Base-by-base conservation (phyloP, 345 rosid genomes). In the Dipteronia dyeriana region DNA sequence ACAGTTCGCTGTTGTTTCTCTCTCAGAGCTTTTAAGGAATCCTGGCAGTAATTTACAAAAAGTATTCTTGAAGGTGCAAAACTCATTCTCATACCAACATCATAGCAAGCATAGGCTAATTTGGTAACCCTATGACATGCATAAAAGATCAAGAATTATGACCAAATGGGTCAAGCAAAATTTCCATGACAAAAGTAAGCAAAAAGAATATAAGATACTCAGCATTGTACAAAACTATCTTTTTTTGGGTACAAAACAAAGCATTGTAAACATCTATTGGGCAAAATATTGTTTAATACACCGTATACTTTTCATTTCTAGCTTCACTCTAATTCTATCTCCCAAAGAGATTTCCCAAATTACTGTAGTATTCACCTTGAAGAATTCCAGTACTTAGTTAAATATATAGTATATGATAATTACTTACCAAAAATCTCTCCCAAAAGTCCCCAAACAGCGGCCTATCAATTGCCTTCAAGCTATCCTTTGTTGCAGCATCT, bases 381-480 rank as follows among this genome's bases (percentile, higher is more conserved):
- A 2, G 41, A 23, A 70, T 65, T 20, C 66, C 78, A 66, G 14
- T 64, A 53, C 14, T 53, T 13, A 51, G 4, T 34, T 45, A 62
- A 43, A 38, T 57, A 57, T 6, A 57, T 4, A 71, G 23, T 25
- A 25, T 20, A 53, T 53, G n/a, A 62, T 41, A 26, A 74, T 22
- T 75, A 87, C 98, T 81, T 80, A 94, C 99, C 74, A 90, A 86
- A 73, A 96, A 92, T 9, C 98, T 88, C 85, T 96, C 98, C 99
- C 99, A 96, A 71, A 94, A 94, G 87, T 94, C 98, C 9, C 97
- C 97, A 83, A 96, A 96, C 72, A 96, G 91, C 59, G 98, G 99
- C 71, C 99, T 85, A 78, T 94, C 98, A 76, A 96, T 92, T 78
- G 98, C 97, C 87, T 96, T 96, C 87, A 96, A 79, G 87, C 92